Base-by-base conservation (phyloP, 345 rosid genomes). In the Euphorbia pulcherrima region DNA sequence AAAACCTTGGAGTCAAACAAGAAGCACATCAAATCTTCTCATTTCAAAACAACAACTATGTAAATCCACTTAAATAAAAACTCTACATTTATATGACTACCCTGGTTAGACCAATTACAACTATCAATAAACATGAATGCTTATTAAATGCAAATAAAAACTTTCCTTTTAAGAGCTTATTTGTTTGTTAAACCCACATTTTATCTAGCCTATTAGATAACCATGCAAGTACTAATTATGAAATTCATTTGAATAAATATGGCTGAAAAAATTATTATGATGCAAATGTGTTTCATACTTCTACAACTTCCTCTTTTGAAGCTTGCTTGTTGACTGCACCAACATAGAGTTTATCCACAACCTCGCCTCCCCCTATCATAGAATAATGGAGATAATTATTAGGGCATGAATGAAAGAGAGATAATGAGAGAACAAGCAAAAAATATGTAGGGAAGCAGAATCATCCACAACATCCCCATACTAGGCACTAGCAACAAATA, bases 241-340 rank as follows among this genome's bases (percentile, higher is more conserved):
- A 26, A 54, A 64, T 33, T 41, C 53, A 54, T 60, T 57, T 40
- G 64, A 44, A n/a, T 30, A n/a, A 72, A 8, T 13, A 48, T 40
- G 50, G 52, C 52, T 23, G 13, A 4, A 57, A 37, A 4, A 57
- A 37, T 48, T 53, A 48, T 60, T 46, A 18, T 46, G 58, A 71
- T 50, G 27, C 16, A 33, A 64, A 72, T 28, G 18, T 29, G 30
- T 40, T 30, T 57, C 77, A 76, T 84, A 92, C 96, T 80, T 92
- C 93, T 57, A 85, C 84, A 44, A 92, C 75, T 56, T 90, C 98
- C 69, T 64, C 55, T 77, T 72, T 82, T 57, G 92, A 74, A 64
- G 97, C 83, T 57, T 76, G 88, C 79, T 71, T 88, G 87, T 77
- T 80, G 68, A 92, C 73, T 74, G 85, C 74, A 74, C 96, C 85